These are phyloP conservation scores for Calocybe cyanea DNA, from an alignment of 768 basidiomycete species.

Conservation along the genomic window DNA sequence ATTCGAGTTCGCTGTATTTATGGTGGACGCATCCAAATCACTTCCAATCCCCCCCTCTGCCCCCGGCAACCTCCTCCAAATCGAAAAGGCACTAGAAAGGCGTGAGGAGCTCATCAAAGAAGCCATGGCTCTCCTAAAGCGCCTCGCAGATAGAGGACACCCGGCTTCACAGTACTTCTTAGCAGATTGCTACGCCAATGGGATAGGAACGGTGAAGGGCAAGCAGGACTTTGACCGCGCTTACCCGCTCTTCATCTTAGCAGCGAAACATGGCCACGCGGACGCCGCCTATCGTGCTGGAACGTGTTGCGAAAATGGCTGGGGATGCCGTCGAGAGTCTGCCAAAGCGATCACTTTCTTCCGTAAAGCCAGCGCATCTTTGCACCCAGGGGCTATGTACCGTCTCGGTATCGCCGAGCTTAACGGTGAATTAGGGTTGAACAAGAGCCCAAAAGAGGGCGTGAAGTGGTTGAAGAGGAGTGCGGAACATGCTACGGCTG, in stretches of 20 bases:
- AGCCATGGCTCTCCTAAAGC: conserved; percentile 82
- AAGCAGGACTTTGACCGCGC: conserved; percentile 97
- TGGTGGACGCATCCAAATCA: conserved; percentile 95
- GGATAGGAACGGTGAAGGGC: conserved; percentile 87
- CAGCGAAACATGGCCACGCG: conserved; percentile 95
- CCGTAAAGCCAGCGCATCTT: conserved; percentile 86
- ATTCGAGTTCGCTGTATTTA: conserved; percentile 98
- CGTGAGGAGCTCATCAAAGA: conserved; percentile 87
- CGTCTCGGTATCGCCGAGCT: conserved; percentile 94
- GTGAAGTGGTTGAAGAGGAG: conserved; percentile 99
- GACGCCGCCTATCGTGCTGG: conserved; percentile 95
- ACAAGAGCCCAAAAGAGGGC: conserved; percentile 89
- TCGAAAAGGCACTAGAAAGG: conserved; percentile 77
- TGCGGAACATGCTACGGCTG: conserved; percentile 89
- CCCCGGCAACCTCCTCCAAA: conserved; percentile 71
- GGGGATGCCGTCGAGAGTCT: conserved; percentile 93
- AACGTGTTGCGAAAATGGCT: conserved; percentile 98
- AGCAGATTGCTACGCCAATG: conserved; percentile 97
- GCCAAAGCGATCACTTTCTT: conserved; percentile 92
- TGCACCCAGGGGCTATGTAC: conserved; percentile 95
- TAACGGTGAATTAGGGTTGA: conserved; percentile 88
- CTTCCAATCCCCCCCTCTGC: conserved; percentile 72
- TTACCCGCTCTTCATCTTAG: conserved; percentile 92
- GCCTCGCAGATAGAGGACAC: conserved; percentile 91
- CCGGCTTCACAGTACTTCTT: conserved; percentile 95